Base-by-base conservation (phyloP, 176 grass and related monocot species). In the Triticum monococcum region DNA sequence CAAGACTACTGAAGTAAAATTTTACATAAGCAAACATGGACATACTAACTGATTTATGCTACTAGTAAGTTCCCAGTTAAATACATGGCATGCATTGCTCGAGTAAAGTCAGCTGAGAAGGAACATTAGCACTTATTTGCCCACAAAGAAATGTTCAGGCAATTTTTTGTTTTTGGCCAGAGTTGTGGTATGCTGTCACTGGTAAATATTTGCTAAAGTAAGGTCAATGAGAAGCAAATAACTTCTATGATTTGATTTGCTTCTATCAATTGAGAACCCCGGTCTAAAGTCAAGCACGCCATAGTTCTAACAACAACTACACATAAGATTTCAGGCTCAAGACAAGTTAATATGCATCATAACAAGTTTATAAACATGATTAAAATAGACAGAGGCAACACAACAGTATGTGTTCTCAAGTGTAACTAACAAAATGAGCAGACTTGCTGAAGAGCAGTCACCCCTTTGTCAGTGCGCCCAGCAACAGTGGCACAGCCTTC, bases 381-480 rank as follows among this genome's bases (percentile, higher is more conserved):
- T 35, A 26, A 57, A 68, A 41, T 81, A 26, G 37, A 23, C 4
- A 64, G 72, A 78, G 6, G 62, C 17, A 25, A 20, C 35, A 12
- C 30, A 37, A 30, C n/a, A 83, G 5, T 78, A 76, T 76, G 37
- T 79, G 74, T 83, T 86, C 62, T 86, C 45, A 76, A 72, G 79
- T 83, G 83, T 75, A 92, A 98, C 93, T 92, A 80, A 96, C 96
- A 98, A 98, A 98, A 96, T 96, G 96, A 94, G 91, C 96, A 98
- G 95, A 98, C 96, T 94, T 98, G 96, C 86, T 98, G 93, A 89
- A 98, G 88, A 73, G 96, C 90, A 89, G 93, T 94, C 81, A 98
- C 96, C 88, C 96, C 93, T 90, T 98, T 98, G 79, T 98, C 96
- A 38, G 96, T 96, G 68, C 93, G 92, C 57, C 93, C 96, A 89